Percentiles rank a stretch among this genome's conserved stretches.
phyloP scores from a whole-genome alignment of 2,329 filamentous ascomycete species.

The Cercospora brassicicola region DNA sequence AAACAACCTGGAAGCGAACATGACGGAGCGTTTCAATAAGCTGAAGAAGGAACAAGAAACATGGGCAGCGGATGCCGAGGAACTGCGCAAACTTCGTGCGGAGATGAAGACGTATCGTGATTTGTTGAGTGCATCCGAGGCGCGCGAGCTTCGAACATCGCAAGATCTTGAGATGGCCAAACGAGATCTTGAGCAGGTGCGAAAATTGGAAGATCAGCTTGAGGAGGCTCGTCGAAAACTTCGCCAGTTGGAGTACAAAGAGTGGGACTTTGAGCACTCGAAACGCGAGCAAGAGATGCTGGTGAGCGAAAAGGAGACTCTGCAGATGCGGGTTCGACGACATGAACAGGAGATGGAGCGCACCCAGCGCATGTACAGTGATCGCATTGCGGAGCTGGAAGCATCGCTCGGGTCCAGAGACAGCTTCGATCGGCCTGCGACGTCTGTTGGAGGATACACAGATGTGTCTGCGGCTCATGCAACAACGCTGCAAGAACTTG shows the following conservation, averaged over 20 bases:
- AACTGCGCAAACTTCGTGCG: constrained; percentile 54
- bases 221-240: constrained; percentile 61
- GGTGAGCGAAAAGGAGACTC: constrained; percentile 59
- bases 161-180: constrained; percentile 66
- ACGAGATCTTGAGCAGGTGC: constrained; percentile 61
- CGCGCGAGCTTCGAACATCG: constrained; percentile 63
- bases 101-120: constrained; percentile 66
- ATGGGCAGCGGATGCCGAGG: constrained; percentile 56
- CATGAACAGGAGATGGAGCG: constrained; percentile 53
- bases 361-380: constrained; percentile 50
- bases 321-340: constrained; percentile 59
- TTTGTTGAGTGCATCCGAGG: constrained; percentile 65
- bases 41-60: constrained; percentile 39
- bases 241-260: constrained; percentile 63
- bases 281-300: constrained; percentile 61
- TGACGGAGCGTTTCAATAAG: constrained; percentile 35
- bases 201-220: constrained; percentile 60
- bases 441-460: background rate
- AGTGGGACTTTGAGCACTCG: constrained; percentile 60
- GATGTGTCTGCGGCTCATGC: constrained; percentile 10
- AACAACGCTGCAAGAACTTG: constrained; percentile 40
- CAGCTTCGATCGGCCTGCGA: constrained; percentile 16
- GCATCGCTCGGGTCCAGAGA: constrained; percentile 26
- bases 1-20: constrained; percentile 68
- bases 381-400: constrained; percentile 51